Evolutionary conservation across 73 alveolate genomes (phyloP).

Genomic region (Paraurostyla sp.): DNA sequence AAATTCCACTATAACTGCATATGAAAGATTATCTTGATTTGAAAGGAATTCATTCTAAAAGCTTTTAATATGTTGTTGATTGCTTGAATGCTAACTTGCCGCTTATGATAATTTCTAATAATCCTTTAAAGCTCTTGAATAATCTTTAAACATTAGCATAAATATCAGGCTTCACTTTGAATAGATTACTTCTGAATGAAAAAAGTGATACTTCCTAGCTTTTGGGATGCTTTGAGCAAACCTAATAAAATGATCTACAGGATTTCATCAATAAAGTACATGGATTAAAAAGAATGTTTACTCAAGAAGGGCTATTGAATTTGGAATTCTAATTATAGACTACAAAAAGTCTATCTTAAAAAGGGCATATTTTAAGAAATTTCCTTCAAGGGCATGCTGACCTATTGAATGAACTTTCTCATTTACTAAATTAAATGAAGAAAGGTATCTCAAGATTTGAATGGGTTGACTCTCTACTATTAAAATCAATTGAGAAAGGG

Average conservation of each 20-base stretch:
- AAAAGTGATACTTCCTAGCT: slow-evolving; percentile 94
- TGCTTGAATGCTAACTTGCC: slow-evolving; percentile 54
- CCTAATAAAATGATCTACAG: not conserved
- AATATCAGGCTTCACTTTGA: slow-evolving; percentile 20
- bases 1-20: not conserved
- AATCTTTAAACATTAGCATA: slow-evolving; percentile 42
- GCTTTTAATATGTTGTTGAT: slow-evolving; percentile 38
- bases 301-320: not conserved
- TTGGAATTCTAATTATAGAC: not conserved
- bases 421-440: not conserved
- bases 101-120: slow-evolving; percentile 24
- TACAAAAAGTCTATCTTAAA: no score
- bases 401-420: not conserved
- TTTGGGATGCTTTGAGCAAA: slow-evolving; percentile 97
- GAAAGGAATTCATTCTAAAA: slow-evolving; percentile 46
- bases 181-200: slow-evolving; percentile 84
- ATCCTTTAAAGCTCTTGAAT: not conserved
- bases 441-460: slow-evolving; percentile 78
- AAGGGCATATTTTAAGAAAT: no score
- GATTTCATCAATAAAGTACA: not conserved
- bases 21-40: not conserved
- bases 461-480: slow-evolving; percentile 94
- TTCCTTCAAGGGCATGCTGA: not conserved
- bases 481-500: slow-evolving; percentile 90
- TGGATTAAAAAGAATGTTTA: not conserved